Evolutionary conservation across 2,329 filamentous ascomycete species (phyloP), one percentile per base, ranked within the genome.

Genomic region (Exophiala phaeomuriformis): DNA sequence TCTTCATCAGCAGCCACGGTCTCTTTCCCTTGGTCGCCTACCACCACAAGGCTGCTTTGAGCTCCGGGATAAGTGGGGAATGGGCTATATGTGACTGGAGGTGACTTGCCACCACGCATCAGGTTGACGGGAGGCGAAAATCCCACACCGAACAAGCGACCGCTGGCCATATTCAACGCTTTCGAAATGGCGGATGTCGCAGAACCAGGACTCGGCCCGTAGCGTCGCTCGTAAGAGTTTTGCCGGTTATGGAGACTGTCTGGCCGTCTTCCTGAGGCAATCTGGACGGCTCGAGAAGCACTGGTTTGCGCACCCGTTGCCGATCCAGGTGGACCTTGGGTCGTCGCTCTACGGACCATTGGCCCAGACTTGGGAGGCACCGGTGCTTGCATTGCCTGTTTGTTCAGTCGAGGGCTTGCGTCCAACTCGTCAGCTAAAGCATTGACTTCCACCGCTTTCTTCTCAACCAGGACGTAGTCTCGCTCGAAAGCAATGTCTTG

Each of bases 381-480:
- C 28, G 69, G 66, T 27, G 68, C 67, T 35, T 75, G 69, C 60
- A 77, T 68, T 55, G 76, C 67, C 28, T 65, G 68, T 42, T 71
- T 71, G 60, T 80, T 77, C 27, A 83, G 71, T 47, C 83, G 83
- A 45, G 87, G 86, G 64, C 87, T 91, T 49, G 90, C 86, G 42
- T 89, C 90, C 66, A 98, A 76, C 70, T 97, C 91, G 69, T 98
- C 93, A 27, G 93, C 93, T 64, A 98, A 86, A 2, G 93, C 93
- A 68, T 98, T 97, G 47, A 98, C 91, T 69, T 97, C 91, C 7
- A 98, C 90, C 19, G 90, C 86, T 60, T 86, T 84, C 74, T 96
- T 95, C 72, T 98, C 93, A 8, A 98, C 88, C 29, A 97, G 78
- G 19, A 98, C 91, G 64, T 97, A 98, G 61, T 97, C 93, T 60